Evolutionary conservation across 495 filamentous ascomycete genomes (phyloP), one percentile per base, ranked within the genome.

Genomic region (Neurospora sublineolata): DNA sequence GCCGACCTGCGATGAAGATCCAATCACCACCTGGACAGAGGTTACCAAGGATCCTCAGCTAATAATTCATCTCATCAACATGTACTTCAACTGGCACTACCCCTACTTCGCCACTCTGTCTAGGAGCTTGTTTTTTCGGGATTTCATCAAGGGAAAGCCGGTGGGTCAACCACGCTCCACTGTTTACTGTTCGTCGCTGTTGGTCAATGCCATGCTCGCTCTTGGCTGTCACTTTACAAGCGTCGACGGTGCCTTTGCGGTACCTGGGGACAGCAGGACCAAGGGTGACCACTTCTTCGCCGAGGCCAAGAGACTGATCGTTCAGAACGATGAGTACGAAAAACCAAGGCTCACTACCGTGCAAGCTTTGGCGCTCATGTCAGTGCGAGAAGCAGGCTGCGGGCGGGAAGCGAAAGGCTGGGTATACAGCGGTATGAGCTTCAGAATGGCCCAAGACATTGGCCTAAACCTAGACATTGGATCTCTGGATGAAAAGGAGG

Each of bases 21-120:
- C 93, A 8, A 84, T 94, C 36, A 88, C 87, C 12, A 93, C 89
- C 69, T 99, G 95, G 95, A 97, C 95, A 3, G 85, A 83, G 41
- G 94, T 97, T 27, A 97, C 94, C 10, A 84, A 88, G 58, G 91
- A 98, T 78, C 81, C 89, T 20, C 88, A 90, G 20, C 83, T 97
- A 11, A 88, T 98, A 73, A 87, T 88, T 16, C 96, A 98, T 82
- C 87, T 99, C 12, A 87, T 99, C 75, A 94, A 92, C 72, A 94
- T 97, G 93, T 99, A 99, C 81, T 97, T 98, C 81, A 91, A 90
- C 37, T 99, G 95, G 93, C 95, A 99, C 76, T 99, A 98, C 79
- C 91, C 94, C 12, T 98, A 93, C 80, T 99, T 99, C 82, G 94
- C 93, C 12, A 94, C 92, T 0, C 86, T 98, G 7, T 94, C 94